Conservation (phyloP, 2,329 filamentous ascomycete genomes). For the Microcyclosporella mali region DNA sequence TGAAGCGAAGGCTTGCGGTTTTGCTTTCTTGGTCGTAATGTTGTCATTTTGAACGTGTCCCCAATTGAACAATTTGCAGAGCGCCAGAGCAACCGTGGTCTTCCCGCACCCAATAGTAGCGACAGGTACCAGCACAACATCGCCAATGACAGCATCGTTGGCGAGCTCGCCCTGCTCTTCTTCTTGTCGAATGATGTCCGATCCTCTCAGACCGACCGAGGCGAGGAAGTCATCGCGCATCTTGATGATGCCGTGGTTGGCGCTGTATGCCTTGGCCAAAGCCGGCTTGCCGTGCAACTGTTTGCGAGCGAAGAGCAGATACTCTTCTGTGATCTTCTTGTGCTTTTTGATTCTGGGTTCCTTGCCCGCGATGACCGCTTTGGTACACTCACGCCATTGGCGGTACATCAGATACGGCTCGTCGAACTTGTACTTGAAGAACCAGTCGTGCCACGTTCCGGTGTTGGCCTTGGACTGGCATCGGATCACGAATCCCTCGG, state of each 20-base stretch:
- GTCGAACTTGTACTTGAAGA: slow-evolving; percentile 99
- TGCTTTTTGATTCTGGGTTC: slow-evolving; percentile 80
- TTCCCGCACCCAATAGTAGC: slow-evolving; percentile 96
- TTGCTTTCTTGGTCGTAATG: slow-evolving; percentile 67
- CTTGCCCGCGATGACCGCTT: slow-evolving; percentile 71
- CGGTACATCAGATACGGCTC: slow-evolving; percentile 98
- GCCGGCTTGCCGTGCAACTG: slow-evolving; percentile 63
- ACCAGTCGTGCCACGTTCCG: slow-evolving; percentile 76
- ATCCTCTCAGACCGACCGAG: slow-evolving; percentile 76
- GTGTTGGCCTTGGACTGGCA: slow-evolving; percentile 58
- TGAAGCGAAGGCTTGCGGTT: slow-evolving; percentile 71
- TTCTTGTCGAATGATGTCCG: slow-evolving; percentile 77
- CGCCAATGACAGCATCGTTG: slow-evolving; percentile 52
- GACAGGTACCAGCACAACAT: slow-evolving; percentile 81
- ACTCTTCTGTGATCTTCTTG: slow-evolving; percentile 80
- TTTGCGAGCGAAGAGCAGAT: slow-evolving; percentile 72
- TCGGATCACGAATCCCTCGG: slow-evolving; percentile 93
- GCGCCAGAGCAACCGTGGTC: slow-evolving; percentile 79
- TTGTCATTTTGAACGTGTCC: slow-evolving; percentile 97
- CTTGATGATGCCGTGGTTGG: slow-evolving; percentile 92
- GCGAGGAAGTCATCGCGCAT: slow-evolving; percentile 82
- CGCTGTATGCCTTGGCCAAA: slow-evolving; percentile 65
- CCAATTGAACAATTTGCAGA: slow-evolving; percentile 80
- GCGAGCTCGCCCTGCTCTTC: slow-evolving; percentile 48
- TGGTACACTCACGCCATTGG: slow-evolving; percentile 97